A percentile compares a stretch with the other conserved stretches of the same genome.
phyloP scores from a whole-genome alignment of 306 rosid genomes.

The Vigna angularis region DNA sequence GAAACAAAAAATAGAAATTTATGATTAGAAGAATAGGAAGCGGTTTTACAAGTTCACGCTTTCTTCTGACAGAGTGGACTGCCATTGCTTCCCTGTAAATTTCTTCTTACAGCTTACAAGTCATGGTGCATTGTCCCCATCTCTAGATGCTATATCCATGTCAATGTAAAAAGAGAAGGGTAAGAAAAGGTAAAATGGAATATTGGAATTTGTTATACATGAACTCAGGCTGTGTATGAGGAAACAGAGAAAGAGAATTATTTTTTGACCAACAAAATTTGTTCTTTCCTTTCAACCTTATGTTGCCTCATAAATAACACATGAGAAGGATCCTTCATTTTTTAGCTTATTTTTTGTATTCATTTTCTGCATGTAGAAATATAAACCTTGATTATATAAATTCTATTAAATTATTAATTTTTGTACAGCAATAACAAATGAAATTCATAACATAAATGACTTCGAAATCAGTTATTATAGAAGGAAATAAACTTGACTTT shows the following conservation, averaged over 20 bases:
- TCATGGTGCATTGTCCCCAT: slow-evolving; percentile 35
- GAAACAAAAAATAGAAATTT: slow-evolving; percentile 38
- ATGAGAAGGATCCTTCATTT: no score
- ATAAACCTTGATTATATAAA: neutral
- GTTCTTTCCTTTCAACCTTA: no score
- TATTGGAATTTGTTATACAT: slow-evolving; percentile 15
- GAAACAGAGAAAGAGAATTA: neutral
- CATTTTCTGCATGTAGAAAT: slow-evolving; percentile 33
- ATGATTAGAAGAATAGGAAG: slow-evolving; percentile 46
- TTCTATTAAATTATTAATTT: neutral
- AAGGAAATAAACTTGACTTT: no score
- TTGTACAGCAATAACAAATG: no score
- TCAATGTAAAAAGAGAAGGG: slow-evolving; percentile 31
- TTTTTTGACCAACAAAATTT: slow-evolving; percentile 11
- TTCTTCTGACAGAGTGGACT: slow-evolving; percentile 42
- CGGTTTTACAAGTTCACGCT: slow-evolving; percentile 36
- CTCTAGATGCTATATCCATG: slow-evolving; percentile 34
- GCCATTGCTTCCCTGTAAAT: slow-evolving; percentile 25
- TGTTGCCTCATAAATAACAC: no score
- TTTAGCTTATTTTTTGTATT: neutral
- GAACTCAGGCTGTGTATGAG: slow-evolving; percentile 14
- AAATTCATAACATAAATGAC: no score
- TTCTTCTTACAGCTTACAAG: slow-evolving; percentile 46
- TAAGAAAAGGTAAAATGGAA: slow-evolving; percentile 29
- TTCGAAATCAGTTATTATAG: no score